These are phyloP conservation scores for Rhodotorula sp. DNA, from an alignment of 1,284 basidiomycete genomes.

Conservation along the genomic window DNA sequence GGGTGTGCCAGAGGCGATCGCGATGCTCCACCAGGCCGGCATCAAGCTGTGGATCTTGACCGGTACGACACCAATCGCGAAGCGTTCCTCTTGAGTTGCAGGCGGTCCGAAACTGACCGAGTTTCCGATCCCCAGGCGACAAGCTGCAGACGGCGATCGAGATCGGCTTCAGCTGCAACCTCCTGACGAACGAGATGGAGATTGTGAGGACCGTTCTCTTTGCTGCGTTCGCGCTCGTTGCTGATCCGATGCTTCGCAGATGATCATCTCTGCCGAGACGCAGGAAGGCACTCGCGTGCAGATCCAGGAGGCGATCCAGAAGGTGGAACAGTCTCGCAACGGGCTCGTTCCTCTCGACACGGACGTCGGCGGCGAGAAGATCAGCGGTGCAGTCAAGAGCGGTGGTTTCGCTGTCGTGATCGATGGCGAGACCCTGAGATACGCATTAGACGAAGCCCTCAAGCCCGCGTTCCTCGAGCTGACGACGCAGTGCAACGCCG, in stretches of 20 bases:
- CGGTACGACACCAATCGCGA: slow-evolving; percentile 54
- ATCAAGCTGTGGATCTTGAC: slow-evolving; percentile 97
- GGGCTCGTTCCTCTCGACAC: slow-evolving; percentile 48
- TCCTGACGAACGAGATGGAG: slow-evolving; percentile 79
- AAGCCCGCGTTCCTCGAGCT: slow-evolving; percentile 86
- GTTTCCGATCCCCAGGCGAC: slow-evolving; percentile 62
- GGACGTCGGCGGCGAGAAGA: slow-evolving; percentile 28
- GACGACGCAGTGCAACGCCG: slow-evolving; percentile 93
- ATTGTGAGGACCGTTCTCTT: slow-evolving; percentile 17
- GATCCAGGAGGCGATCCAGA: slow-evolving; percentile 90
- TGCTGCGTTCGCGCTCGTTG: too few relatives aligned
- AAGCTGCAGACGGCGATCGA: slow-evolving; percentile 98
- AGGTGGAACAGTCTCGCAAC: slow-evolving; percentile 74
- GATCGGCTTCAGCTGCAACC: slow-evolving; percentile 88
- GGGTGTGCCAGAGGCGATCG: slow-evolving; percentile 94
- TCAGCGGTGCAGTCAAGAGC: slow-evolving; percentile 23
- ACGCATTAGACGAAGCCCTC: slow-evolving; percentile 73
- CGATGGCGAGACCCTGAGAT: slow-evolving; percentile 86
- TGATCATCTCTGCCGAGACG: slow-evolving; percentile 89
- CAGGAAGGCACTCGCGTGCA: slow-evolving; percentile 73
- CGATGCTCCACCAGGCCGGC: slow-evolving; percentile 83
- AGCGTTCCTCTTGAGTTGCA: not conserved
- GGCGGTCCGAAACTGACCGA: slow-evolving; percentile 3
- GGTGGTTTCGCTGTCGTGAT: slow-evolving; percentile 74
- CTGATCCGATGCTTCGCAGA: slow-evolving; percentile 48